Evolutionary conservation across 805 yeast species (phyloP), one percentile per base, ranked within the genome.

Genomic region (Saccharomycopsis capsularis): DNA sequence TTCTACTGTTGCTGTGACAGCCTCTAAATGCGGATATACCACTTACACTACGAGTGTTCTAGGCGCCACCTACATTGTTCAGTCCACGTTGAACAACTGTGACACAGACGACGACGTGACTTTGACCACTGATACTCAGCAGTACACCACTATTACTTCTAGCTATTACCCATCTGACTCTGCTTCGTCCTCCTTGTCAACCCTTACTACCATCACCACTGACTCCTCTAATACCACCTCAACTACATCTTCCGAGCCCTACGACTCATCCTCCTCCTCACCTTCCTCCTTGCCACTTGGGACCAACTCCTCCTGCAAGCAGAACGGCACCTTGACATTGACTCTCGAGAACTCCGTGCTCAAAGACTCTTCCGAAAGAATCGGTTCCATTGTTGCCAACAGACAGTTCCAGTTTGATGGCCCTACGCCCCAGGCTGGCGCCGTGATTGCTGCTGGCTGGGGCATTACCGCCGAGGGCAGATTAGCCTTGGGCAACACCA

Each of bases 341-440:
- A 66, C 68, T 22, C 68, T 78, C 56, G 59, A 66, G 32, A 60
- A 56, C 21, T 61, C 74, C 32, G 56, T 72, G 22, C 67, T 78
- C 55, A 67, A 59, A 7, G 82, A 77, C 57, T 56, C 71, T 11
- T 52, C 65, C 46, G 74, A 75, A 25, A 73, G 82, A 68, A 63
- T 77, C 55, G 82, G 82, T 43, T 71, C 81, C 35, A 74, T 77
- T 65, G 82, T 77, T 49, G 75, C 81, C 41, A 77, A 76, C 70
- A 67, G 75, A 63, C 82, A 78, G 65, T 77, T 78, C 67, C 82
- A 78, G 63, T 78, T 78, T 56, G 82, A 78, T 62, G 82, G 82
- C 48, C 80, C 81, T 27, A 75, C 78, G 58, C 81, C 82, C 40
- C 82, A 78, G 66, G 78, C 75, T 13, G 78, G 76, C 51, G 65